Evolutionary conservation across 2,329 filamentous ascomycete genomes (phyloP).

Genomic region (Cercospora nicotianae): DNA sequence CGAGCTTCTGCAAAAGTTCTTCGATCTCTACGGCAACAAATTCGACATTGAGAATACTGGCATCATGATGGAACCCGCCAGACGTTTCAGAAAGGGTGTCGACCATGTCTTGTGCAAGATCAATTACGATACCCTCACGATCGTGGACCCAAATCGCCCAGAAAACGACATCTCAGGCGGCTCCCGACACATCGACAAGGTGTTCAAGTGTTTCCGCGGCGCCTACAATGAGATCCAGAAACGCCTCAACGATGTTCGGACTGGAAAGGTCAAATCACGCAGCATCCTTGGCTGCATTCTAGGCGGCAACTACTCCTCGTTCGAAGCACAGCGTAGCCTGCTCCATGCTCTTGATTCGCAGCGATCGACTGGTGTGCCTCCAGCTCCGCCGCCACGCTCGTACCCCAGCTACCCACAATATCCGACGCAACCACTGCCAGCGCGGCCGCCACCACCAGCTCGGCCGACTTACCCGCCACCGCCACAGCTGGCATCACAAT

Average conservation of each 20-base stretch:
- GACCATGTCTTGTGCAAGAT: slow-evolving; percentile 43
- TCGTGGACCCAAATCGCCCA: slow-evolving; percentile 85
- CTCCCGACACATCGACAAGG: slow-evolving; percentile 66
- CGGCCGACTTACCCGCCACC: background rate
- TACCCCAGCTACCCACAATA: slow-evolving; percentile 7
- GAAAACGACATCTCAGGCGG: slow-evolving; percentile 89
- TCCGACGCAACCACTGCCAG: slow-evolving; percentile 6
- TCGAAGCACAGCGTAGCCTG: slow-evolving; percentile 41
- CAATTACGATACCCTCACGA: slow-evolving; percentile 70
- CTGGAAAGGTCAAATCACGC: slow-evolving; percentile 30
- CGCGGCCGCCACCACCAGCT: background rate
- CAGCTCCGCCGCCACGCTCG: background rate
- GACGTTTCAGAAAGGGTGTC: slow-evolving; percentile 73
- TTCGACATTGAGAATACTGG: slow-evolving; percentile 71
- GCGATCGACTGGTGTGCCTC: background rate
- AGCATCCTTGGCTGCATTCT: slow-evolving; percentile 73
- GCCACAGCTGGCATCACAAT: slow-evolving; percentile 6
- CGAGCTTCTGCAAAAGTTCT: slow-evolving; percentile 79
- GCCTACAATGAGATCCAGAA: slow-evolving; percentile 57
- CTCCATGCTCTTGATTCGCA: slow-evolving; percentile 8
- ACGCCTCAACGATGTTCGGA: slow-evolving; percentile 45
- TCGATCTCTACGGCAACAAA: slow-evolving; percentile 82
- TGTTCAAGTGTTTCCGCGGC: slow-evolving; percentile 68
- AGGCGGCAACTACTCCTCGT: slow-evolving; percentile 75
- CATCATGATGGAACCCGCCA: slow-evolving; percentile 73